phyloP scores from a whole-genome alignment of 495 filamentous ascomycete genomes.

The Aspergillus indologenus region DNA sequence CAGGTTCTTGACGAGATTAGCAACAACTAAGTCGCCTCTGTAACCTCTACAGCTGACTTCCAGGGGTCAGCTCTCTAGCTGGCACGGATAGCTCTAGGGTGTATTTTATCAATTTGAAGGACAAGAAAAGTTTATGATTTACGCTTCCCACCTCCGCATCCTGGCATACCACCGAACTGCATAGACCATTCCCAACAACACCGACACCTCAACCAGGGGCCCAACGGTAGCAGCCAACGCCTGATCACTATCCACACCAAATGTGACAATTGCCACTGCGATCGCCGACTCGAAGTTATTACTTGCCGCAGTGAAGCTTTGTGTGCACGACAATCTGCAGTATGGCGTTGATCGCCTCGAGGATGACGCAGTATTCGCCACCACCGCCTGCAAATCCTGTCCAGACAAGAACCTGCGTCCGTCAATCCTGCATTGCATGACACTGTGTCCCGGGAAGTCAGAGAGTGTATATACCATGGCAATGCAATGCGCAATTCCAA shows the following conservation, averaged over 20 bases:
- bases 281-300: constrained; percentile 96
- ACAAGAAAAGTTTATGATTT: neutral
- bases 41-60: too few relatives aligned
- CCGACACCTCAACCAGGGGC: constrained; percentile 88
- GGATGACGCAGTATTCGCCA: constrained; percentile 81
- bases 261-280: constrained; percentile 83
- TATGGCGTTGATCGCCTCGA: constrained; percentile 84
- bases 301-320: constrained; percentile 91
- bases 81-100: too few relatives aligned
- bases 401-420: constrained; percentile 67
- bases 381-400: constrained; percentile 76
- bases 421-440: neutral
- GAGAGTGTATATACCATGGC: constrained; percentile 61
- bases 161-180: constrained; percentile 59
- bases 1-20: constrained; percentile 47
- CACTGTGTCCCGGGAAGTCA: neutral
- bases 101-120: neutral
- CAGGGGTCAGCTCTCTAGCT: too few relatives aligned
- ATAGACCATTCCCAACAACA: constrained; percentile 79
- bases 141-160: constrained; percentile 17
- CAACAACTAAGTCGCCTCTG: constrained; percentile 19
- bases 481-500: constrained; percentile 76
- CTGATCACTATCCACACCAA: constrained; percentile 76
- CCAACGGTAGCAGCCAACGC: constrained; percentile 88
- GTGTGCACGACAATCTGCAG: constrained; percentile 81